Percentiles rank a stretch among this genome's conserved stretches.
Evolutionary conservation across 2,329 filamentous ascomycete species (phyloP).

Genomic region (Penicillium italicum): DNA sequence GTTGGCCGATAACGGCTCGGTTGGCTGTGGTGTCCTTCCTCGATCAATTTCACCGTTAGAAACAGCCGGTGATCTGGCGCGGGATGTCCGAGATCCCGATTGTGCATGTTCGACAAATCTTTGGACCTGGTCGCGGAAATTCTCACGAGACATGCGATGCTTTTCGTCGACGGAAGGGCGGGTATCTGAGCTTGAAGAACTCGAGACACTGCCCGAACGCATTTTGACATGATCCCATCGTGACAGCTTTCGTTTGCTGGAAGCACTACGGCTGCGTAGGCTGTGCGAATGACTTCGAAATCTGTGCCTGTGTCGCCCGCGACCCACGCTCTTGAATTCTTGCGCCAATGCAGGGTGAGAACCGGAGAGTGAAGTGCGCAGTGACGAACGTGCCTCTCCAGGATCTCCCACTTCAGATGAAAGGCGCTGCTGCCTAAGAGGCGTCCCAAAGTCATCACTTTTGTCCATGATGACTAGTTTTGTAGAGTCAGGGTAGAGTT

Average conservation of each 20-base stretch:
- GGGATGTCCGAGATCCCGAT: conserved; percentile 5
- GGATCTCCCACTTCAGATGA: conserved; percentile 20
- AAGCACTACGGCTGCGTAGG: conserved; percentile 53
- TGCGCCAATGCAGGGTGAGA: conserved; percentile 32
- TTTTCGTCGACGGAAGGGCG: conserved; percentile 10
- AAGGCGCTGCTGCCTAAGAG: conserved; percentile 19
- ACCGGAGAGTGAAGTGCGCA: conserved; percentile 39
- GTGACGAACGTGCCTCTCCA: conserved; percentile 21
- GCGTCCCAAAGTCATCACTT: conserved; percentile 3
- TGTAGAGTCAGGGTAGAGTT: conserved; percentile 53
- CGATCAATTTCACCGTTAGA: background rate
- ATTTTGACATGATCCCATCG: conserved; percentile 54
- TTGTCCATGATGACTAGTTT: conserved; percentile 22
- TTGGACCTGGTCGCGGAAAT: conserved; percentile 8
- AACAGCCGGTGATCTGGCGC: conserved; percentile 10
- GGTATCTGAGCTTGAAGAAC: conserved; percentile 51
- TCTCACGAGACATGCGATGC: conserved; percentile 7
- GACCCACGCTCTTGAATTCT: conserved; percentile 49
- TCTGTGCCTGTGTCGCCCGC: conserved; percentile 59
- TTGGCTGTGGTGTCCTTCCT: conserved; percentile 7
- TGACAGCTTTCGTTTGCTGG: conserved; percentile 48
- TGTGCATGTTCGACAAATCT: conserved; percentile 3
- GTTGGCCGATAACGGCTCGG: conserved; percentile 4
- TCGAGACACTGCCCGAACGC: conserved; percentile 53
- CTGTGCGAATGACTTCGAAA: conserved; percentile 56